Conservation (phyloP, 495 filamentous ascomycete genomes). For the Haplographium delicatum region DNA sequence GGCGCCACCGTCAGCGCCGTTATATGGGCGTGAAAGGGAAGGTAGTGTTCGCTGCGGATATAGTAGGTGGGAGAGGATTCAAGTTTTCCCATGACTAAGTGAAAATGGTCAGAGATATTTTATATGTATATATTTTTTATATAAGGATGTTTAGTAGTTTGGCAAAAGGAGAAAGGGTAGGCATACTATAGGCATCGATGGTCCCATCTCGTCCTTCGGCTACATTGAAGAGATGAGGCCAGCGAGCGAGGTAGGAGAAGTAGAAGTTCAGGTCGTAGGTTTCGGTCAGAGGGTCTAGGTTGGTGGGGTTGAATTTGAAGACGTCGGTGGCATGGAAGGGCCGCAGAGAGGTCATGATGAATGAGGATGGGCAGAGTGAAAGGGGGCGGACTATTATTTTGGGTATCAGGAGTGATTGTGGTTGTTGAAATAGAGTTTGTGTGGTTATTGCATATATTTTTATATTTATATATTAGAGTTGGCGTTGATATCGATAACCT, state of each 20-base stretch:
- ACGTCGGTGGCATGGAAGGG: conserved; percentile 69
- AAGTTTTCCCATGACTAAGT: conserved; percentile 95
- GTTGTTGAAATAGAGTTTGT: not conserved
- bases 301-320: conserved; percentile 75
- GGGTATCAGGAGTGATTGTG: not conserved
- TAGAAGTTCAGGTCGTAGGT: conserved; percentile 96
- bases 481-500: too few relatives aligned
- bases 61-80: conserved; percentile 76
- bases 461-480: too few relatives aligned
- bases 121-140: too few relatives aligned
- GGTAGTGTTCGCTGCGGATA: conserved; percentile 73
- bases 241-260: conserved; percentile 87
- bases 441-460: too few relatives aligned
- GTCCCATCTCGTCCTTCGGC: conserved; percentile 76
- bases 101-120: not conserved
- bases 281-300: conserved; percentile 90
- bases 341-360: conserved; percentile 59
- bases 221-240: conserved; percentile 87
- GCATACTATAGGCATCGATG: conserved; percentile 87
- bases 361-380: not conserved
- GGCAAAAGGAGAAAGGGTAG: not conserved
- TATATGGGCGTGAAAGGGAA: conserved; percentile 97
- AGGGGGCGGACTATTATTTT: not conserved
- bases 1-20: conserved; percentile 93
- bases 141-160: too few relatives aligned